phyloP scores from a whole-genome alignment of 495 filamentous ascomycete species.

The Beverwykella pulmonaria region DNA sequence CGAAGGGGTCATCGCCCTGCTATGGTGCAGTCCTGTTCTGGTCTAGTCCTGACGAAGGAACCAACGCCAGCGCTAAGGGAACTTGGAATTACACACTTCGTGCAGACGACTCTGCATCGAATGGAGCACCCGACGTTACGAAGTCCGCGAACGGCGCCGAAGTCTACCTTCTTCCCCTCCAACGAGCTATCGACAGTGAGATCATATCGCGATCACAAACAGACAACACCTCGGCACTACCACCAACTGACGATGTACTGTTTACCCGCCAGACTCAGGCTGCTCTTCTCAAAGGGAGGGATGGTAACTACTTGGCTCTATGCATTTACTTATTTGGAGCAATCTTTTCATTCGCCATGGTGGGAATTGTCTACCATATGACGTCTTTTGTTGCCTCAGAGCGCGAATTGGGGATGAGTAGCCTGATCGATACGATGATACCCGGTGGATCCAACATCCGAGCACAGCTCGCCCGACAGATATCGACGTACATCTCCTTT shows the following conservation, averaged over 20 bases:
- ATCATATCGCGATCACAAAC: conserved; percentile 56
- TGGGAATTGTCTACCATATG: conserved; percentile 66
- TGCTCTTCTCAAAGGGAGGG: conserved; percentile 59
- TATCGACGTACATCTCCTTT: conserved; percentile 65
- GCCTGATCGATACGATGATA: conserved; percentile 82
- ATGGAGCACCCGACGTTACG: conserved; percentile 57
- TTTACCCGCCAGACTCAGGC: conserved; percentile 68
- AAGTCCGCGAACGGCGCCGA: conserved; percentile 62
- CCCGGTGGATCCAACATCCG: conserved; percentile 64
- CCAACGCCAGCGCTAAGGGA: conserved; percentile 35
- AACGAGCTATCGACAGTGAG: conserved; percentile 70
- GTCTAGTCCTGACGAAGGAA: conserved; percentile 65
- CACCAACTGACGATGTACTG: conserved; percentile 60
- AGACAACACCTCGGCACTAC: conserved; percentile 43
- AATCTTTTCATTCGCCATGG: conserved; percentile 70
- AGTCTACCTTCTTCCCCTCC: conserved; percentile 71
- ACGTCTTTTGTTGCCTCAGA: conserved; percentile 76
- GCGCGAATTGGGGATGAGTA: conserved; percentile 76
- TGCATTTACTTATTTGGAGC: conserved; percentile 61
- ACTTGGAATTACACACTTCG: conserved; percentile 80
- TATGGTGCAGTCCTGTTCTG: conserved; percentile 73
- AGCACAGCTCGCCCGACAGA: conserved; percentile 66
- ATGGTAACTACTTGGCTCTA: conserved; percentile 64
- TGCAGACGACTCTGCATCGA: conserved; percentile 62
- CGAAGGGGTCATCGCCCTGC: conserved; percentile 68